Evolutionary conservation across 2,329 filamentous ascomycete genomes (phyloP), one percentile per base, ranked within the genome.

Genomic region (Myriosclerotinia curreyana): DNA sequence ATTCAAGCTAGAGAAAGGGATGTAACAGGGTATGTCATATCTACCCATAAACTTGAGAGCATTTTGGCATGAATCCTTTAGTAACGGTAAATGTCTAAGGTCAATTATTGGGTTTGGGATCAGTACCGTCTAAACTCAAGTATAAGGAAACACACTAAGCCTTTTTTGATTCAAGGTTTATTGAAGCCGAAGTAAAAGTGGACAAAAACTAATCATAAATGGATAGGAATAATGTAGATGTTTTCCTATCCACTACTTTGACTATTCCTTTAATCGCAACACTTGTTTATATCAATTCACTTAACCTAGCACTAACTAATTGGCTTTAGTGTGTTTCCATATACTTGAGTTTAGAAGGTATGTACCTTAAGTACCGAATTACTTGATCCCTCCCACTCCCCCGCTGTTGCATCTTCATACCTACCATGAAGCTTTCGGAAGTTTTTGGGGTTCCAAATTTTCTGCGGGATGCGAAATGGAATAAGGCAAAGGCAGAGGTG

Each of bases 21-120:
- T 5, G 28, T 25, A 46, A 12, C 31, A 36, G 44, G 28, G 42
- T 3, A 20, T 11, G 12, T 25, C 12, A 36, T 34, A 3, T 36
- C 31, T 31, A 59, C 36, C 54, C 55, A 59, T 59, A 42, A 36
- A 59, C 17, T 59, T 36, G 55, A 48, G 28, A 28, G n/a, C n/a
- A 48, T 25, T 42, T 48, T 20, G 25, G 55, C 55, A 38, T 46
- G n/a, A 36, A 14, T 48, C 4, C 20, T 48, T 48, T 17, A 22
- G 14, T 48, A 48, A 15, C 20, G 28, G 22, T 15, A 44, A 31
- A n/a, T 58, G 22, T 48, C 15, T 6, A 48, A 48, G 7, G 8
- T 9, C 1, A 31, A 12, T 25, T 34, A 12, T 25, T 34, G 12
- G 42, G 14, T 48, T 36, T 58, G 48, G 22, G 20, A 48, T 25